phyloP scores from a whole-genome alignment of 2,329 filamentous ascomycete species.

The Colletotrichum tofieldiae region DNA sequence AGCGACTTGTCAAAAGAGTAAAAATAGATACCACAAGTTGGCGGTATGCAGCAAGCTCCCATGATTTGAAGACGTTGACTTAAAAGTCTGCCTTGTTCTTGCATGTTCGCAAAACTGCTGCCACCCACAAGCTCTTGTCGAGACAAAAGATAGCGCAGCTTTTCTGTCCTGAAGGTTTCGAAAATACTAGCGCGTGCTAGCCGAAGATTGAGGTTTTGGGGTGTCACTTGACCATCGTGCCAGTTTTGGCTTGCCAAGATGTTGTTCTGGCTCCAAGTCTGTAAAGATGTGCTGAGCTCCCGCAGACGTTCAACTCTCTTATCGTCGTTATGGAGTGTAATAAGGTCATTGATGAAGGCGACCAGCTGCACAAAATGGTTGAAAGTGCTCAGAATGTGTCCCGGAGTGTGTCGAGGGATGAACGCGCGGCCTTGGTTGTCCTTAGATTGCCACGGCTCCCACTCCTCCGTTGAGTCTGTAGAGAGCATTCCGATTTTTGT shows the following conservation, averaged over 20 bases:
- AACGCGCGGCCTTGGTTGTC: not conserved
- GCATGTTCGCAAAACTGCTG: not conserved
- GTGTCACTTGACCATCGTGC: not conserved
- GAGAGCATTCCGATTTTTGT: not conserved
- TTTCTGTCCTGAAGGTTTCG: not conserved
- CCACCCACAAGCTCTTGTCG: not conserved
- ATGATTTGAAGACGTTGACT: too few relatives aligned
- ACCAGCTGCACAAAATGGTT: slow-evolving; percentile 6
- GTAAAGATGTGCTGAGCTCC: not conserved
- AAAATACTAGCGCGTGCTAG: not conserved
- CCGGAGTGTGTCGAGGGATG: not conserved
- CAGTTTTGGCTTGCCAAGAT: not conserved
- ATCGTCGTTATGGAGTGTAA: not conserved
- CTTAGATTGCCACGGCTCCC: slow-evolving; percentile 21
- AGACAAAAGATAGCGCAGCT: not conserved
- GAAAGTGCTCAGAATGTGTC: slow-evolving; percentile 19
- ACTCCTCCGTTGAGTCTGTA: slow-evolving; percentile 25
- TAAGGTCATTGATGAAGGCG: slow-evolving; percentile 1
- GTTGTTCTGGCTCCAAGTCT: not conserved
- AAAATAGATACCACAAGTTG: too few relatives aligned
- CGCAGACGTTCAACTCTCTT: not conserved
- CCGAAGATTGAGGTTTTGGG: not conserved
- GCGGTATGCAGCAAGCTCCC: too few relatives aligned
- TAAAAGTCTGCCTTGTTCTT: not conserved
- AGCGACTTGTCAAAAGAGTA: too few relatives aligned